Conservation (phyloP, 2,329 filamentous ascomycete genomes). For the Ophiostoma montium region DNA sequence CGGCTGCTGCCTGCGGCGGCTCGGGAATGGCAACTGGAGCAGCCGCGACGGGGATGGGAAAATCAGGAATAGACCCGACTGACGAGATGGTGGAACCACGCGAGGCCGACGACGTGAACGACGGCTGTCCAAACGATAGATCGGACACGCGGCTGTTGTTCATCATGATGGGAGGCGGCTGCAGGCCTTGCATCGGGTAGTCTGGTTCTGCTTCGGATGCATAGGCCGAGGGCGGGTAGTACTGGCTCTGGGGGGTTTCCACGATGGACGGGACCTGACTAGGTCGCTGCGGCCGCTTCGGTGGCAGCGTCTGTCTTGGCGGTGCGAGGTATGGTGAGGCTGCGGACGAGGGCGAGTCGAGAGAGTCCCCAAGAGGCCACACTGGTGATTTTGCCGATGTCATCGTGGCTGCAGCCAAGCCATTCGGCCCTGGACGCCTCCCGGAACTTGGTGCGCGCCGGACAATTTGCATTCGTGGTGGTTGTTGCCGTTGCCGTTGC, state of each 20-base stretch:
- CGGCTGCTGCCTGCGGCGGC: conserved; percentile 12
- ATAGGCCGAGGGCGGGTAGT: conserved; percentile 39
- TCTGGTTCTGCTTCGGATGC: background rate
- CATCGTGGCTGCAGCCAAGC: conserved; percentile 25
- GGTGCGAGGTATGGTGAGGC: conserved; percentile 35
- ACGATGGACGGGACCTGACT: conserved; percentile 45
- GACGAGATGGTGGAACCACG: conserved; percentile 40
- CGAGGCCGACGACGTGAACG: conserved; percentile 27
- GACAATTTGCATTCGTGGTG: background rate
- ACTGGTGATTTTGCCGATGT: conserved; percentile 37
- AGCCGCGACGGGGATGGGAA: conserved; percentile 23
- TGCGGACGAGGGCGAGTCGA: conserved; percentile 19
- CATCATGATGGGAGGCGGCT: conserved; percentile 17
- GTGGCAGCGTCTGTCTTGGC: conserved; percentile 34
- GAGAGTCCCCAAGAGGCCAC: conserved; percentile 34
- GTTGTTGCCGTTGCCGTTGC: conserved; percentile 8
- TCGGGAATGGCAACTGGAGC: conserved; percentile 13
- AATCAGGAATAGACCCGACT: conserved; percentile 45
- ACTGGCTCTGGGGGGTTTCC: conserved; percentile 40
- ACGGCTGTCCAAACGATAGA: conserved; percentile 27
- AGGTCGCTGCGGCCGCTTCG: conserved; percentile 45
- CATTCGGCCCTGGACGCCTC: too few relatives aligned
- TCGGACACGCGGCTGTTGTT: conserved; percentile 25
- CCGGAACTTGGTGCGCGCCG: background rate
- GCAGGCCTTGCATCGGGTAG: background rate